These are phyloP conservation scores for Malus asiatica DNA, from an alignment of 306 rosid species.

Conservation along the genomic window DNA sequence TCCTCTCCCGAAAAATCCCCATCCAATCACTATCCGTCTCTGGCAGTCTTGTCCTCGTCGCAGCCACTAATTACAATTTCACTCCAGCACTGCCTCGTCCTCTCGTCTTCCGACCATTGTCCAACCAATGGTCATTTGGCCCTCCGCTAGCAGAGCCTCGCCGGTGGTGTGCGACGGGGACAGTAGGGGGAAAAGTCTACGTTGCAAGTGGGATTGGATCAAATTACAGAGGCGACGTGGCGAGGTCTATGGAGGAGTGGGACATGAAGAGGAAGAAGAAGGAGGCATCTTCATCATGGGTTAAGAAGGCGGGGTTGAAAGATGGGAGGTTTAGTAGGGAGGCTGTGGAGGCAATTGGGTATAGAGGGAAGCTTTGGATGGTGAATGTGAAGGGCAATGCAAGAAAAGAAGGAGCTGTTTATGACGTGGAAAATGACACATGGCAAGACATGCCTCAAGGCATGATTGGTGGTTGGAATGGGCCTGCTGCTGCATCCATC, in stretches of 20 bases:
- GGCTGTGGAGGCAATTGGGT: neutral
- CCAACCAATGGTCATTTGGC: neutral
- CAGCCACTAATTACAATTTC: neutral
- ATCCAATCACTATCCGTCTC: neutral
- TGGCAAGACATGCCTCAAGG: neutral
- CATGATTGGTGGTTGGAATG: neutral
- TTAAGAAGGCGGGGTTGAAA: neutral
- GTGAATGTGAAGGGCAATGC: neutral
- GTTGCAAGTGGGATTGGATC: neutral
- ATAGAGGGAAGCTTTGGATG: constrained; percentile 1
- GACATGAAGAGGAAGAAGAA: neutral
- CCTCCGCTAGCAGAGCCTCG: neutral
- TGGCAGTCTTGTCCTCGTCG: neutral
- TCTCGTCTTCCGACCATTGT: neutral
- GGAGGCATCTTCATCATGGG: neutral
- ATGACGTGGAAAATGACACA: neutral
- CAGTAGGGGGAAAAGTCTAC: neutral
- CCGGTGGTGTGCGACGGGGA: neutral
- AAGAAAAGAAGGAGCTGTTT: neutral
- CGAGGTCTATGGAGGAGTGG: constrained; percentile 1
- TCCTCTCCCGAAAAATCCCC: neutral
- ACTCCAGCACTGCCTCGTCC: neutral
- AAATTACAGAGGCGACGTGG: neutral
- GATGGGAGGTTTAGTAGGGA: constrained; percentile 1
- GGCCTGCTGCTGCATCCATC: neutral